These are phyloP conservation scores for Scleroderma citrinum DNA, from an alignment of 768 basidiomycete species.

Conservation along the genomic window DNA sequence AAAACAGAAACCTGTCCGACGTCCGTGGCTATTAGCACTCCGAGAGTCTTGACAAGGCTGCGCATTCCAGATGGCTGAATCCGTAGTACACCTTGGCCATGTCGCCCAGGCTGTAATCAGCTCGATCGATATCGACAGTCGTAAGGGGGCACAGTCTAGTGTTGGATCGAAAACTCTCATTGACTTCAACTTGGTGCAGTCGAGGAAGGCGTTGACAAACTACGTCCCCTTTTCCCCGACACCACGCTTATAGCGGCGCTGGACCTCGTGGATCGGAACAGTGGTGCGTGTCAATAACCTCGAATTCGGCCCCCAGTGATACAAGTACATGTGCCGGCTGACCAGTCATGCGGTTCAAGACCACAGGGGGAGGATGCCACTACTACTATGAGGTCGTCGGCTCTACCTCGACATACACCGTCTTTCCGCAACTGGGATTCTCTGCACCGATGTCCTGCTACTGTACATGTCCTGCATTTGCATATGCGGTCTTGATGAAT, in stretches of 20 bases:
- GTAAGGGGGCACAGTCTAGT: conserved; percentile 18
- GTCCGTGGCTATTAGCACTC: no score
- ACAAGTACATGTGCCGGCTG: conserved; percentile 1
- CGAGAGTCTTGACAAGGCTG: no score
- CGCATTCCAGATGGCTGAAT: conserved; percentile 11
- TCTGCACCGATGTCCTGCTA: conserved; percentile 42
- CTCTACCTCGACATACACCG: conserved; percentile 55
- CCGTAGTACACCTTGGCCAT: conserved; percentile 15
- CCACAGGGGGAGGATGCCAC: conserved; percentile 51
- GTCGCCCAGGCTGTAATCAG: conserved; percentile 28
- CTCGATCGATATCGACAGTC: conserved; percentile 26
- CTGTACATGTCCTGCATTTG: conserved; percentile 74
- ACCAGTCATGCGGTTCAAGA: conserved; percentile 56
- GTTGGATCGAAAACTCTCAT: neutral
- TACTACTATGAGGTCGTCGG: conserved; percentile 71
- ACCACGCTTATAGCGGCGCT: conserved; percentile 61
- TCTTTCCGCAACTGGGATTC: conserved; percentile 45
- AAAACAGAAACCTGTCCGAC: no score
- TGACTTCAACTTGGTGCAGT: conserved; percentile 21
- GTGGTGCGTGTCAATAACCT: conserved; percentile 38
- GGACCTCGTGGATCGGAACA: conserved; percentile 68
- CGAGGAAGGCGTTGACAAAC: conserved; percentile 50
- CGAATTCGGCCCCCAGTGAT: neutral
- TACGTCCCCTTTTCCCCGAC: conserved; percentile 58
- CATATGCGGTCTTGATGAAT: conserved; percentile 54